Evolutionary conservation across 164 flowering plant genomes (phyloP).

Genomic region (Annona squamosa): DNA sequence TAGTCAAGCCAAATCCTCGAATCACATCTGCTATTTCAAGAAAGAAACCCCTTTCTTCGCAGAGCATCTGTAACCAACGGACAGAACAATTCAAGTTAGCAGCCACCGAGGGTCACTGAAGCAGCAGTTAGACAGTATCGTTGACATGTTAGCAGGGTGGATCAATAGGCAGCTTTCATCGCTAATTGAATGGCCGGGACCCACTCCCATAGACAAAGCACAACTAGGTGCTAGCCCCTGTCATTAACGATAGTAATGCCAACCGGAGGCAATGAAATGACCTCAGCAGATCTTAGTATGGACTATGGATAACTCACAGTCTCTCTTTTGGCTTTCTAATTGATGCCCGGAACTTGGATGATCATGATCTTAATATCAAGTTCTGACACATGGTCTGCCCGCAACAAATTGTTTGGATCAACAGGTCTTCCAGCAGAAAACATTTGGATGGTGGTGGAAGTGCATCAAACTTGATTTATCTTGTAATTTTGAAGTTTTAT

Average conservation of each 20-base stretch:
- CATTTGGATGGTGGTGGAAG: neutral
- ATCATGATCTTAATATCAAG: neutral
- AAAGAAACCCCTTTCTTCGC: slow-evolving; percentile 77
- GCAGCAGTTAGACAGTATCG: neutral
- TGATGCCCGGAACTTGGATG: neutral
- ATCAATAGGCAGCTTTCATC: neutral
- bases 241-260: neutral
- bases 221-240: neutral
- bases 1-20: slow-evolving; percentile 78
- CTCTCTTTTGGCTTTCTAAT: neutral
- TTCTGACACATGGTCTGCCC: neutral
- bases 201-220: neutral
- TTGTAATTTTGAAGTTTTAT: neutral
- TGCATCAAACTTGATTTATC: neutral
- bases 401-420: neutral
- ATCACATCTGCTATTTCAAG: slow-evolving; percentile 79
- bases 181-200: neutral
- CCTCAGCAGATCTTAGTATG: neutral
- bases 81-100: neutral
- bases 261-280: neutral
- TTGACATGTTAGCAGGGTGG: neutral
- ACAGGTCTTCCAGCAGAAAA: no score
- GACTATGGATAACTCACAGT: neutral
- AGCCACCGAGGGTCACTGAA: neutral
- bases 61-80: slow-evolving; percentile 55